phyloP scores from a whole-genome alignment of 306 rosid species.

The Malus orientalis region DNA sequence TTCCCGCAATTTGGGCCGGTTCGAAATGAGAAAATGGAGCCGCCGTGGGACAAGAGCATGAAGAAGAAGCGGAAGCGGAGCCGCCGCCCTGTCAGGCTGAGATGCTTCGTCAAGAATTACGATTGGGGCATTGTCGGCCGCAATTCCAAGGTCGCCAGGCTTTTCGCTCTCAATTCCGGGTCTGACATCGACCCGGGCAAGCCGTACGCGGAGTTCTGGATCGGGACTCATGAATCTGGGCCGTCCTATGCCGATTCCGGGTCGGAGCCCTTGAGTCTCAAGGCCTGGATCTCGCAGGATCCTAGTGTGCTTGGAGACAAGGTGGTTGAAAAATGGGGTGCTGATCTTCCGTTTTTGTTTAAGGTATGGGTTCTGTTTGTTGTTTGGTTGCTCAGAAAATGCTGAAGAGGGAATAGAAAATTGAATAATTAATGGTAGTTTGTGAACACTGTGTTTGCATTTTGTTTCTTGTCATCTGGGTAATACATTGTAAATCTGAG shows the following conservation, averaged over 20 bases:
- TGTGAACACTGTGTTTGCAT: neutral
- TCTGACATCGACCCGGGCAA: slow-evolving; percentile 15
- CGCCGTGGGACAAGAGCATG: slow-evolving; percentile 11
- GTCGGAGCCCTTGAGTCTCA: slow-evolving; percentile 22
- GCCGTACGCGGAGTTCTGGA: slow-evolving; percentile 37
- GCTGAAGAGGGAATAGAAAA: neutral
- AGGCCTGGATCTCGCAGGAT: slow-evolving; percentile 26
- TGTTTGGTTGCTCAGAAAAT: slow-evolving; percentile 2
- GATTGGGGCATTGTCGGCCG: slow-evolving; percentile 29
- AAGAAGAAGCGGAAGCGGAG: slow-evolving; percentile 19
- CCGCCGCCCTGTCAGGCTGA: slow-evolving; percentile 1
- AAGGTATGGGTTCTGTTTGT: slow-evolving; percentile 15
- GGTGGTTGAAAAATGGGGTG: slow-evolving; percentile 30
- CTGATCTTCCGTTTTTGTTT: slow-evolving; percentile 32
- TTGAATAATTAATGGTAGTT: too few species aligned
- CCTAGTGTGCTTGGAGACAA: slow-evolving; percentile 24
- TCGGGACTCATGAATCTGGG: slow-evolving; percentile 37
- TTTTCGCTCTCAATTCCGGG: slow-evolving; percentile 31
- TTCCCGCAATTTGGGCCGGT: neutral
- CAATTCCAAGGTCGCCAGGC: slow-evolving; percentile 29
- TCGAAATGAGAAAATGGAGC: slow-evolving; percentile 16
- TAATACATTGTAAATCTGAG: neutral
- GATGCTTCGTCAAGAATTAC: slow-evolving; percentile 32
- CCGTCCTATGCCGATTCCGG: slow-evolving; percentile 12
- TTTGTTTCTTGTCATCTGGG: neutral